A percentile compares a stretch with the other conserved stretches of the same genome.
phyloP scores from a whole-genome alignment of 2,329 filamentous ascomycete species.

The Lasiodiplodia gonubiensis region DNA sequence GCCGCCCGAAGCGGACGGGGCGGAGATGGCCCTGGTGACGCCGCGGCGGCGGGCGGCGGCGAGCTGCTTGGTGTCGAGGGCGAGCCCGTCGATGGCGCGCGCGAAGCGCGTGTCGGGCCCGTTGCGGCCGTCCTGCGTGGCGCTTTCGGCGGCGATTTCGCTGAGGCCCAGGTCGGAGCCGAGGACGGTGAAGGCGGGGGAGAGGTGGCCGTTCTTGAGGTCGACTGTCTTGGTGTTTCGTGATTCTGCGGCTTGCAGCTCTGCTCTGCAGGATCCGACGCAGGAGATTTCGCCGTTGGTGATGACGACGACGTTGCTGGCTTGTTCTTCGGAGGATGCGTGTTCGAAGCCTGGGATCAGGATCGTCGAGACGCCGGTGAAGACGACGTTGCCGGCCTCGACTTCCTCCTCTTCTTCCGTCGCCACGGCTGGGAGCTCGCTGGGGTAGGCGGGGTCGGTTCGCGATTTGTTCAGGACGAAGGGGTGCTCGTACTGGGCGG shows the following conservation, averaged over 20 bases:
- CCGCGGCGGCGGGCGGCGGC: constrained; percentile 45
- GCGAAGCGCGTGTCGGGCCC: constrained; percentile 61
- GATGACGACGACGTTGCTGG: constrained; percentile 57
- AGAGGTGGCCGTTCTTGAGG: constrained; percentile 66
- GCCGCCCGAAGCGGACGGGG: constrained; percentile 40
- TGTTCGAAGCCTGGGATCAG: constrained; percentile 55
- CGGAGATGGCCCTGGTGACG: constrained; percentile 47
- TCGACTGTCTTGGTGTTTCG: constrained; percentile 50
- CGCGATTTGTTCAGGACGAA: constrained; percentile 36
- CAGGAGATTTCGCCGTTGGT: constrained; percentile 62
- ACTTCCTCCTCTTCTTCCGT: constrained; percentile 42
- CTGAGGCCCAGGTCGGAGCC: constrained; percentile 66
- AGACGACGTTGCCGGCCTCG: constrained; percentile 51
- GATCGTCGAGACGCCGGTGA: constrained; percentile 62
- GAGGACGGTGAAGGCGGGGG: constrained; percentile 65
- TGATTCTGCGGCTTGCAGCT: constrained; percentile 49
- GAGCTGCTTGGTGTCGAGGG: constrained; percentile 49
- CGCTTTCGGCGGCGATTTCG: constrained; percentile 64
- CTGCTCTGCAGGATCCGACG: constrained; percentile 58
- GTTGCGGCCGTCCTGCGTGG: constrained; percentile 52
- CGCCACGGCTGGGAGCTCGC: constrained; percentile 48
- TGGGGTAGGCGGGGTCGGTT: constrained; percentile 45
- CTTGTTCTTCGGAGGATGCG: constrained; percentile 29
- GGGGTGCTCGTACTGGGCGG: constrained; percentile 47
- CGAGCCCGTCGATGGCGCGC: constrained; percentile 57